Evolutionary conservation across 108 stramenopile species (phyloP).

Genomic region (Schizochytrium sp.): DNA sequence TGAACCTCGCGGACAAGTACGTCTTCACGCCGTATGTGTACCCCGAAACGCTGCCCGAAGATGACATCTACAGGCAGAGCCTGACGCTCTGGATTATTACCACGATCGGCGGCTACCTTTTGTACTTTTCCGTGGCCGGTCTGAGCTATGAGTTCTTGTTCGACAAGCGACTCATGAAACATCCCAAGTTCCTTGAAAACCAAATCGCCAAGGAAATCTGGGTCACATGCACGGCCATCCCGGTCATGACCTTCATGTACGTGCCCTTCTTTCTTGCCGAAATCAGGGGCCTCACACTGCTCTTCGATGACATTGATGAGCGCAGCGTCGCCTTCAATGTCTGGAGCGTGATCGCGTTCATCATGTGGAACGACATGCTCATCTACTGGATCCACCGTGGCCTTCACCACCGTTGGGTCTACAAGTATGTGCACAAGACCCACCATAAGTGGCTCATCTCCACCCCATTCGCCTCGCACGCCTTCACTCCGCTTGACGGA

Average conservation of each 20-base stretch:
- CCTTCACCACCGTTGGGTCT: slow-evolving; percentile 8
- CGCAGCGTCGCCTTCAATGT: background rate
- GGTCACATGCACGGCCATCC: background rate
- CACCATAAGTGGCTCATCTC: slow-evolving; percentile 22
- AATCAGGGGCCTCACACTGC: background rate
- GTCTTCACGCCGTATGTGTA: slow-evolving; percentile 13
- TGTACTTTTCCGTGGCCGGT: background rate
- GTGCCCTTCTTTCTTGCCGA: background rate
- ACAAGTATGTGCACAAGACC: background rate
- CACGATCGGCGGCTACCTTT: background rate
- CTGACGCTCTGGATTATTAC: background rate
- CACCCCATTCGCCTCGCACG: background rate
- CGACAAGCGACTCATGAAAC: background rate
- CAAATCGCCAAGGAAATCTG: background rate
- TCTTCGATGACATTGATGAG: background rate
- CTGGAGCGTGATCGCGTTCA: background rate
- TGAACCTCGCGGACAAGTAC: background rate
- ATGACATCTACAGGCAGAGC: background rate
- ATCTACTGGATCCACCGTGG: slow-evolving; percentile 29
- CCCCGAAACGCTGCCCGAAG: background rate
- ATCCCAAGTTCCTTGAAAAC: background rate
- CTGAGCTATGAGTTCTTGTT: background rate
- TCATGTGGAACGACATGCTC: background rate
- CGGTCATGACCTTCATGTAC: background rate
- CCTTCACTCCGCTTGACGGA: slow-evolving; percentile 27